These are phyloP conservation scores for Emergomyces pasteurianus DNA, from an alignment of 2,329 filamentous ascomycete species.

Conservation along the genomic window DNA sequence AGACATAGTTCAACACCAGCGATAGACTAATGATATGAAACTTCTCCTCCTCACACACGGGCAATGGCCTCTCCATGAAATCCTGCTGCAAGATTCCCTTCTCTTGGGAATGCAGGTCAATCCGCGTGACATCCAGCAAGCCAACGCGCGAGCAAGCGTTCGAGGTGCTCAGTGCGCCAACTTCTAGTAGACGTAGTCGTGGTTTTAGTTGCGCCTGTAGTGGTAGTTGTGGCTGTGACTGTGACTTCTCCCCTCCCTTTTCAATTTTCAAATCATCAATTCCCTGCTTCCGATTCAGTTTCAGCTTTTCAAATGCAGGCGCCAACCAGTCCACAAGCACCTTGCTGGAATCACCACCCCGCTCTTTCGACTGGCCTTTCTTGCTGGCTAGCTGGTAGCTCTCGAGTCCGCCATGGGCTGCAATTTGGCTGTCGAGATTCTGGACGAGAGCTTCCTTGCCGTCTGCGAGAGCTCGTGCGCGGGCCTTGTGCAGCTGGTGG, in stretches of 20 bases:
- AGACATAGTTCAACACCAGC: conserved; percentile 88
- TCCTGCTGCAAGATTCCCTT: conserved; percentile 71
- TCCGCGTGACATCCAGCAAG: conserved; percentile 62
- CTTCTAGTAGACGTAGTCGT: conserved; percentile 64
- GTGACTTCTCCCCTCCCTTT: background rate
- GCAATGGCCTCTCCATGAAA: conserved; percentile 80
- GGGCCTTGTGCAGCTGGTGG: conserved; percentile 48
- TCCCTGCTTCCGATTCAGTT: background rate
- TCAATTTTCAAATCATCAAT: conserved; percentile 3
- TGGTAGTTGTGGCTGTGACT: too few relatives aligned
- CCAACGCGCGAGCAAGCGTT: conserved; percentile 72
- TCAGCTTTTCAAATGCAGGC: conserved; percentile 17
- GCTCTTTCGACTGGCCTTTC: conserved; percentile 46
- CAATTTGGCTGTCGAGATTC: conserved; percentile 39
- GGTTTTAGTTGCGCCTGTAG: background rate
- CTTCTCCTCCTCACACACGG: conserved; percentile 42
- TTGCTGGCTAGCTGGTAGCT: conserved; percentile 52
- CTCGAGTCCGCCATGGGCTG: conserved; percentile 46
- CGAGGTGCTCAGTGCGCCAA: conserved; percentile 71
- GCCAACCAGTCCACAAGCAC: conserved; percentile 48
- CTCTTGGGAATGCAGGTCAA: conserved; percentile 82
- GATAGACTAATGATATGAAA: conserved; percentile 91
- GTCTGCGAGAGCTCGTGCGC: conserved; percentile 39
- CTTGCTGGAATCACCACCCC: conserved; percentile 53
- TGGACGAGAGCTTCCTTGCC: conserved; percentile 30